These are phyloP conservation scores for Wickerhamomyces hampshirensis DNA, from an alignment of 805 yeast genomes.

Conservation along the genomic window DNA sequence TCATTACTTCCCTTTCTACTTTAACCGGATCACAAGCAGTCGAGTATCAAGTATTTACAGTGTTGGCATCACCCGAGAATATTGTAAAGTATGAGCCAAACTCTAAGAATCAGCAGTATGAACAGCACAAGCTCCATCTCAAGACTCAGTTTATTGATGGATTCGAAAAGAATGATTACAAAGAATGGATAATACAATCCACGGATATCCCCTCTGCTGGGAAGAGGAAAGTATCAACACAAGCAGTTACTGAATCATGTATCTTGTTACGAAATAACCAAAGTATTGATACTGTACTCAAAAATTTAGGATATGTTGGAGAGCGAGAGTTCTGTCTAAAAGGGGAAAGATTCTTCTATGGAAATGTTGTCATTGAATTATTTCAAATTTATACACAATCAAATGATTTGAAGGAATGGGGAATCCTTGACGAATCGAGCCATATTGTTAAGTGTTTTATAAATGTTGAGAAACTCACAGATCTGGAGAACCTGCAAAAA, in stretches of 20 bases:
- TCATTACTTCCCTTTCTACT: constrained; percentile 18
- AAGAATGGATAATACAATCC: constrained; percentile 56
- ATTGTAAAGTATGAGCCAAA: constrained; percentile 26
- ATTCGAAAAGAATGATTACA: constrained; percentile 7
- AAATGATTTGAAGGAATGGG: constrained; percentile 26
- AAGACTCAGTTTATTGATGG: constrained; percentile 12
- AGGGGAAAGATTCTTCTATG: constrained; percentile 58
- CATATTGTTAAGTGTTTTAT: constrained; percentile 61
- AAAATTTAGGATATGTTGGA: constrained; percentile 66
- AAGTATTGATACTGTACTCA: constrained; percentile 37
- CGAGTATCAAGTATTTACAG: constrained; percentile 9
- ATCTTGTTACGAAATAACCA: constrained; percentile 28
- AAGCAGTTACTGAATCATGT: constrained; percentile 56
- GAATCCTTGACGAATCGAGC: constrained; percentile 40
- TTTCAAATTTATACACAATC: constrained; percentile 35
- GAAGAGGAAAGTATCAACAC: constrained; percentile 54
- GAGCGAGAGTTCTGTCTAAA: constrained; percentile 56
- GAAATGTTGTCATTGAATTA: constrained; percentile 56
- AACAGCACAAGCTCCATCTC: constrained; percentile 21
- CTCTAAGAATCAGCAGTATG: constrained; percentile 22
- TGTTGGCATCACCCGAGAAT: constrained; percentile 19
- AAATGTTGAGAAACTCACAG: constrained; percentile 69
- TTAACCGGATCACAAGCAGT: constrained; percentile 18
- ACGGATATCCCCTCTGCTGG: constrained; percentile 79
- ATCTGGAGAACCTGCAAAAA: constrained; percentile 62